Evolutionary conservation across 2,329 filamentous ascomycete genomes (phyloP).

Genomic region (Fulvia fulva): DNA sequence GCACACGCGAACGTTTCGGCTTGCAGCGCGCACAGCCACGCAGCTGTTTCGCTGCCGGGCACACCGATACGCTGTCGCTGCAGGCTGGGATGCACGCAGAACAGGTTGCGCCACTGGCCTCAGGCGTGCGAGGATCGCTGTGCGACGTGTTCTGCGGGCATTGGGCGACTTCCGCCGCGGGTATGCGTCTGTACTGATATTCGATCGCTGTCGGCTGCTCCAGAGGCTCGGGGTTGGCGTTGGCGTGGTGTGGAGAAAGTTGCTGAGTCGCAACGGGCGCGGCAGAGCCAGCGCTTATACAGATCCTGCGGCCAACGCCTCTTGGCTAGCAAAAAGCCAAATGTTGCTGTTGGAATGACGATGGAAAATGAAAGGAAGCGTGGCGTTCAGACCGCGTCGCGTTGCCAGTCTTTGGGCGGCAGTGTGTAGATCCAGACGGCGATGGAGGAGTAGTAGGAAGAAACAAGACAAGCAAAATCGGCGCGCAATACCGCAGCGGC

Average conservation of each 20-base stretch:
- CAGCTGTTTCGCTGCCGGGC: neutral
- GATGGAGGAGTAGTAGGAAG: neutral
- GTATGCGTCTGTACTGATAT: neutral
- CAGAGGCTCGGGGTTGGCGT: too few relatives aligned
- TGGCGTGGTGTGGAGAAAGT: neutral
- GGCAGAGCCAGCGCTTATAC: conserved; percentile 2
- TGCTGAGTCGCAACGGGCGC: neutral
- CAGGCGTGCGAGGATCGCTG: neutral
- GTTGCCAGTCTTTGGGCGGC: neutral
- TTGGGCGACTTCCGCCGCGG: neutral
- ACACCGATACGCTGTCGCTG: neutral
- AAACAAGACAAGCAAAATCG: neutral
- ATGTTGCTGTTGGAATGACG: neutral
- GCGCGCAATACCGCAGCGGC: neutral
- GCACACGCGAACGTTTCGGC: conserved; percentile 4
- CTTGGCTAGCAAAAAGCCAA: neutral
- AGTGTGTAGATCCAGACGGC: neutral
- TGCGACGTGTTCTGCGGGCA: conserved; percentile 7
- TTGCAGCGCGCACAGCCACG: neutral
- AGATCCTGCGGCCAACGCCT: neutral
- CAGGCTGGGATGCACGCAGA: neutral
- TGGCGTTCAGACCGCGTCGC: neutral
- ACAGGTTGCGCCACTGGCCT: conserved; percentile 1
- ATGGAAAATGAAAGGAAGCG: neutral
- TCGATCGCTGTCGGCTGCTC: neutral